Base-by-base conservation (phyloP, 1,284 basidiomycete species). In the Cutaneotrichosporon cyanovorans region DNA sequence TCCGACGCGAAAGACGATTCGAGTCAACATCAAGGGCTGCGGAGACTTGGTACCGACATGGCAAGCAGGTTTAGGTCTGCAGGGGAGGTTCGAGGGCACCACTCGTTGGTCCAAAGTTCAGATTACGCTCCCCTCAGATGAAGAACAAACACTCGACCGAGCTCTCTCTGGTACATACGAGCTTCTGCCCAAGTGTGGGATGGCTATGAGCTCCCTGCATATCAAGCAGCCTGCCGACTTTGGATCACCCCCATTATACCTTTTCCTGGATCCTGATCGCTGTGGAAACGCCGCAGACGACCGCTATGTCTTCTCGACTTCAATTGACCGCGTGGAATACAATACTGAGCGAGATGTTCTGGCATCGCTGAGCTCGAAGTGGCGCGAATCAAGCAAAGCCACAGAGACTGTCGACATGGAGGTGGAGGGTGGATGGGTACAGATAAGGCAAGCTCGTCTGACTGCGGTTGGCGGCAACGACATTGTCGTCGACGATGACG, bases 161-260 rank as follows among this genome's bases (percentile, higher is more conserved):
- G 78, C 86, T 59, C 80, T 95, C 40, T 81, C 83, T 4, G 91
- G 92, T 4, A 75, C 72, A 0, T 96, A 95, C 63, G 73, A 75
- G 10, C 79, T 93, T 32, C 74, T 91, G 42, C 82, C 87, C 52
- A 83, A 83, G 63, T 96, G 91, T 53, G 91, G 91, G 2, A 90
- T 88, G 0, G 88, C 92, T 1, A 88, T 86, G 63, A 78, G 78
- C 21, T 85, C 86, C n/a, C 74, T 96, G 32, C 89, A 95, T 16
- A 31, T 41, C 39, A 83, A 80, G 52, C 65, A 75, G 28, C 41
- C 68, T 18, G 68, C 70, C 4, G 54, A 66, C 0, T 58, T 46
- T 0, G 62, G 66, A 5, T 69, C 81, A 20, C 80, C 85, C 0
- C 78, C 81, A 0, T 61, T 93, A 9, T 93, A 83, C 74, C 75